A percentile compares a stretch with the other conserved stretches of the same genome.
Conservation (phyloP, 495 filamentous ascomycete species). For the Cetradonia linearis region DNA sequence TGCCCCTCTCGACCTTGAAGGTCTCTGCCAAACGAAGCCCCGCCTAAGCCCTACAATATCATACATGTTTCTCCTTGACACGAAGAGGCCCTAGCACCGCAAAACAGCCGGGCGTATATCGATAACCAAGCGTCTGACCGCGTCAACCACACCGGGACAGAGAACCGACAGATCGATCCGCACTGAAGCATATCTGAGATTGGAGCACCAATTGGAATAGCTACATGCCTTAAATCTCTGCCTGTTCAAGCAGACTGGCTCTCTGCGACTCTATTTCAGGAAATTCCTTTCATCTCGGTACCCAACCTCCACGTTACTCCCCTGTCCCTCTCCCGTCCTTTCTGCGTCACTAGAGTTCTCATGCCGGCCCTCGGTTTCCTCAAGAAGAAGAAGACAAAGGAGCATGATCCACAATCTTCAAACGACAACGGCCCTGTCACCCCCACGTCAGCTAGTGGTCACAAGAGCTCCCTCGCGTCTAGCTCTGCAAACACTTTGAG, state of each 20-base stretch:
- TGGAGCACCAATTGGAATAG: slow-evolving; percentile 15
- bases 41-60: neutral
- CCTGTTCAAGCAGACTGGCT: slow-evolving; percentile 14
- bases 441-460: slow-evolving; percentile 27
- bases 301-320: slow-evolving; percentile 12
- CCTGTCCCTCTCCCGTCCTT: slow-evolving; percentile 8
- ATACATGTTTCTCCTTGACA: slow-evolving; percentile 14
- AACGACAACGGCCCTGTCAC: slow-evolving; percentile 43
- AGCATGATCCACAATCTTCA: slow-evolving; percentile 50
- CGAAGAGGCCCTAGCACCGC: slow-evolving; percentile 16
- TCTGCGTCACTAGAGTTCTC: slow-evolving; percentile 15
- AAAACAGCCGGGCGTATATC: slow-evolving; percentile 13
- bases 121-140: slow-evolving; percentile 16
- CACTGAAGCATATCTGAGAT: slow-evolving; percentile 7
- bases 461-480: slow-evolving; percentile 31
- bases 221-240: slow-evolving; percentile 14
- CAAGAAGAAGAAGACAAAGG: slow-evolving; percentile 97
- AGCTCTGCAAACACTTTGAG: slow-evolving; percentile 32
- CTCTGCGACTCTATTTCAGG: slow-evolving; percentile 5
- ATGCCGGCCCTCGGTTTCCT: slow-evolving; percentile 53
- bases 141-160: slow-evolving; percentile 1
- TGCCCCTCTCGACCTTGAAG: neutral
- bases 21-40: slow-evolving; percentile 1
- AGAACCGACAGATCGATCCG: slow-evolving; percentile 15
- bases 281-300: slow-evolving; percentile 12